Percentiles rank a stretch among this genome's conserved stretches.
Conservation (phyloP, 768 basidiomycete genomes). For the Pleurotus sapidus region DNA sequence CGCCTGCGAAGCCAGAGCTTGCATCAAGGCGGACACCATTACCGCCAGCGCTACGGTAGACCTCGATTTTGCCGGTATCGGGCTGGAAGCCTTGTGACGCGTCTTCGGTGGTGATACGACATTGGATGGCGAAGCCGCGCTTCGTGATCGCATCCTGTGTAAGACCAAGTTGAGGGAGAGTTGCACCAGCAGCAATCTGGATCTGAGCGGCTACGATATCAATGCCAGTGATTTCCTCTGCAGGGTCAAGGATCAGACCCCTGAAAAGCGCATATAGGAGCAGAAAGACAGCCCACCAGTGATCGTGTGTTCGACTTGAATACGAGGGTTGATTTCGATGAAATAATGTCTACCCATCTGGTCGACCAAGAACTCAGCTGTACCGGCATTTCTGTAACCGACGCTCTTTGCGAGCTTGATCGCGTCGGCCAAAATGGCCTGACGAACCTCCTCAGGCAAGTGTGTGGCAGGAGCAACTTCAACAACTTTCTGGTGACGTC, state of each 20-base stretch:
- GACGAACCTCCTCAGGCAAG: conserved; percentile 86
- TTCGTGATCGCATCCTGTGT: conserved; percentile 95
- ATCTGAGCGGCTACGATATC: conserved; percentile 99
- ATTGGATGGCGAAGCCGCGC: conserved; percentile 97
- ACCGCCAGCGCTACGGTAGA: conserved; percentile 97
- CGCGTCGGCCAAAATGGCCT: conserved; percentile 85
- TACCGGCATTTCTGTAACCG: conserved; percentile 95
- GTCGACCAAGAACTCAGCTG: conserved; percentile 98
- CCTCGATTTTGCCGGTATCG: conserved; percentile 98
- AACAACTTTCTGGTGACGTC: conserved; percentile 98
- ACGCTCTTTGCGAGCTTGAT: conserved; percentile 94
- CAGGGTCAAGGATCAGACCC: conserved; percentile 9
- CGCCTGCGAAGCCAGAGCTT: conserved; percentile 96
- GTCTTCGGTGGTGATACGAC: conserved; percentile 98
- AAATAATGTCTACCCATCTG: conserved; percentile 97
- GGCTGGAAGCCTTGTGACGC: conserved; percentile 92
- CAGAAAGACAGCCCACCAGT: conserved; percentile 59
- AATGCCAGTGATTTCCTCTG: conserved; percentile 99
- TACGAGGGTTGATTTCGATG: conserved; percentile 99
- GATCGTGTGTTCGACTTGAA: conserved; percentile 99
- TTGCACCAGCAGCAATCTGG: conserved; percentile 98
- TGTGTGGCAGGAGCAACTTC: conserved; percentile 97
- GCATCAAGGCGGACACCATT: conserved; percentile 98
- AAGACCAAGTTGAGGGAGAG: conserved; percentile 90
- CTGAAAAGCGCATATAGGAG: conserved; percentile 2